Percentiles rank a stretch among this genome's conserved stretches.
phyloP scores from a whole-genome alignment of 2,329 filamentous ascomycete species.

The Neophaeococcomyces mojaviensis region DNA sequence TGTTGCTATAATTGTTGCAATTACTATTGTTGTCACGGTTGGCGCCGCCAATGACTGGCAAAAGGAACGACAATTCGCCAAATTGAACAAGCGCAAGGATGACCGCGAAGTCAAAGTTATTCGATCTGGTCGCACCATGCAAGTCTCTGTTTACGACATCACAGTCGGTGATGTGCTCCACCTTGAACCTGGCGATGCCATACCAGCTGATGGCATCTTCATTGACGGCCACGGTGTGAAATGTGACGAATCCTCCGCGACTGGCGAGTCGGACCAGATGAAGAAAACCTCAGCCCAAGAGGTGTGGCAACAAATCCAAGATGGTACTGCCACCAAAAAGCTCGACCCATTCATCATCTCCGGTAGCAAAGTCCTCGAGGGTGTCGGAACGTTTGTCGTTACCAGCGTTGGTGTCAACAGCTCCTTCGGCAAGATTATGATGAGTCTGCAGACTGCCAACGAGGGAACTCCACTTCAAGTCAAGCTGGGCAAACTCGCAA shows the following conservation, averaged over 20 bases:
- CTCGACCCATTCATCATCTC: slow-evolving; percentile 72
- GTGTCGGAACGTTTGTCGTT: slow-evolving; percentile 65
- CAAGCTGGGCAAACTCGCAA: slow-evolving; percentile 66
- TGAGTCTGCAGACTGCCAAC: slow-evolving; percentile 64
- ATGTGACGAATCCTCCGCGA: slow-evolving; percentile 67
- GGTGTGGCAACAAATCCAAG: slow-evolving; percentile 49
- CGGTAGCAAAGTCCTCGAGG: slow-evolving; percentile 69
- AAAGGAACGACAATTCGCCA: slow-evolving; percentile 59
- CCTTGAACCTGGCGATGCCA: slow-evolving; percentile 61
- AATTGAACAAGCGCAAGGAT: slow-evolving; percentile 55
- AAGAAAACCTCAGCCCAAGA: slow-evolving; percentile 57
- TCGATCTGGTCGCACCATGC: slow-evolving; percentile 56
- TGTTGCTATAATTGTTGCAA: slow-evolving; percentile 58
- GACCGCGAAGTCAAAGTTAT: slow-evolving; percentile 60
- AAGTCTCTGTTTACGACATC: slow-evolving; percentile 59
- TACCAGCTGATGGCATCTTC: slow-evolving; percentile 64
- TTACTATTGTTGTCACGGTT: slow-evolving; percentile 56
- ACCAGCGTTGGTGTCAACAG: slow-evolving; percentile 68
- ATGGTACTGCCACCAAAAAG: slow-evolving; percentile 46
- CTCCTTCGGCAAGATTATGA: slow-evolving; percentile 67
- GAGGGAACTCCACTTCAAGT: slow-evolving; percentile 70
- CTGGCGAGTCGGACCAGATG: slow-evolving; percentile 65
- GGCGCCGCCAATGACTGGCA: slow-evolving; percentile 61
- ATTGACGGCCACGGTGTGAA: slow-evolving; percentile 59
- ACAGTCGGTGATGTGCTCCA: slow-evolving; percentile 64